phyloP scores from a whole-genome alignment of 306 rosid genomes.

The Vigna hirtella region DNA sequence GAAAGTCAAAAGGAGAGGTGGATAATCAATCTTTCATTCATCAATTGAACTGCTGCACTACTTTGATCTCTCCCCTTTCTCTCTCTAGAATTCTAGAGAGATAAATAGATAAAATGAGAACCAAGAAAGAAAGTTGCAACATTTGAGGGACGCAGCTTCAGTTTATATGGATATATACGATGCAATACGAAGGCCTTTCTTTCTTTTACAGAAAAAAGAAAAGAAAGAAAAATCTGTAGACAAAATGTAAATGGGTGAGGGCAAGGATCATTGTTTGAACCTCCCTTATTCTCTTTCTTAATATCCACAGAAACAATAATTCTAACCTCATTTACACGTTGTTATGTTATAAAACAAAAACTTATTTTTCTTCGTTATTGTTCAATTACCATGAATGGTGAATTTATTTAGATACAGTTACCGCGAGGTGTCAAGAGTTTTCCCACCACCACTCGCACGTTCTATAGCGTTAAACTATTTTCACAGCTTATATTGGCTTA shows the following conservation, averaged over 20 bases:
- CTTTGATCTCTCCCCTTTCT: slow-evolving; percentile 39
- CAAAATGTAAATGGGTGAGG: neutral
- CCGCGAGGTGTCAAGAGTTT: neutral
- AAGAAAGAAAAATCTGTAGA: neutral
- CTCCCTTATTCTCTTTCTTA: neutral
- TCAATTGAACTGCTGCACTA: neutral
- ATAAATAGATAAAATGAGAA: slow-evolving; percentile 34
- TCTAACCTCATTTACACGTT: neutral
- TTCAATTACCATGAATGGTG: neutral
- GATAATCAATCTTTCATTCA: neutral
- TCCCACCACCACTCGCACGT: slow-evolving; percentile 5
- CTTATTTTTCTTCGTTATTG: slow-evolving; percentile 11
- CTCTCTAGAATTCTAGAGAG: slow-evolving; percentile 34
- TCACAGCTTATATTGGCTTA: neutral
- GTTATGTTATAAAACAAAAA: neutral
- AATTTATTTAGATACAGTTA: slow-evolving; percentile 5
- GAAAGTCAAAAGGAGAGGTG: slow-evolving; percentile 43
- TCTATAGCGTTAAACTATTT: neutral
- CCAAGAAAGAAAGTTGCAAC: slow-evolving; percentile 30
- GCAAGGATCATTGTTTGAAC: slow-evolving; percentile 2
- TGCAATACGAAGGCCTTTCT: neutral
- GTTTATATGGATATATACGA: slow-evolving; percentile 43
- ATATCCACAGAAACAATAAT: neutral
- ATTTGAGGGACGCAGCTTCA: slow-evolving; percentile 27
- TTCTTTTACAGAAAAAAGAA: neutral